A percentile compares a stretch with the other conserved stretches of the same genome.
Evolutionary conservation across 192 early-diverging fungal species (phyloP).

Genomic region (Coemansia sp.): DNA sequence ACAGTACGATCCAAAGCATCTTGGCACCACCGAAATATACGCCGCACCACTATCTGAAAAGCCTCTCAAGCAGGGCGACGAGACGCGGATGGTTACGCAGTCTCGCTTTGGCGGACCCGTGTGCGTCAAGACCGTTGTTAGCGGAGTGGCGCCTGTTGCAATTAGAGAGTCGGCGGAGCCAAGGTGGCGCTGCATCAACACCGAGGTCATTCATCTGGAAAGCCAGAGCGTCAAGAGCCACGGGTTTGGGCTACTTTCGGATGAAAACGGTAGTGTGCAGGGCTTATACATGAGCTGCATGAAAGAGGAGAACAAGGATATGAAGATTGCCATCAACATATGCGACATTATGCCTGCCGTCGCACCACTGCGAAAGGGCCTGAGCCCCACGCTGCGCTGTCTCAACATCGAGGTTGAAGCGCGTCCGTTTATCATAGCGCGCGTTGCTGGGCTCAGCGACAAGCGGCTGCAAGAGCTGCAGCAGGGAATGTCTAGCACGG

Average conservation of each 20-base stretch:
- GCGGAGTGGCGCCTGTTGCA: constrained; percentile 60
- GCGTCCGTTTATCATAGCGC: constrained; percentile 61
- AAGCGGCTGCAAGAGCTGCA: constrained; percentile 63
- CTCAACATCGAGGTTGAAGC: constrained; percentile 66
- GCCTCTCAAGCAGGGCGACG: constrained; percentile 66
- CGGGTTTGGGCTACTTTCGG: constrained; percentile 41
- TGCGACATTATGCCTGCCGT: constrained; percentile 56
- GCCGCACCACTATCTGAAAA: constrained; percentile 61
- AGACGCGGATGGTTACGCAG: constrained; percentile 58
- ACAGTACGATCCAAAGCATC: constrained; percentile 71
- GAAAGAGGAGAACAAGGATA: constrained; percentile 28
- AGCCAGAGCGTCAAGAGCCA: constrained; percentile 25
- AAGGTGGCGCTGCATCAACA: constrained; percentile 47
- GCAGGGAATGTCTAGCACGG: constrained; percentile 53
- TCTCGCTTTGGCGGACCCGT: constrained; percentile 58
- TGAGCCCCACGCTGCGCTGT: constrained; percentile 58
- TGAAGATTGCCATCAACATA: constrained; percentile 35
- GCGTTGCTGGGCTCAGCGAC: constrained; percentile 62
- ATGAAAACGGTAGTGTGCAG: constrained; percentile 36
- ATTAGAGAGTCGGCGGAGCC: constrained; percentile 28
- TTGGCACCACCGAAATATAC: constrained; percentile 75
- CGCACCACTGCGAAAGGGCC: constrained; percentile 47
- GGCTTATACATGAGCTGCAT: constrained; percentile 41
- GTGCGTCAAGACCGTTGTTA: constrained; percentile 65
- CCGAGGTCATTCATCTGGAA: constrained; percentile 35